phyloP scores from a whole-genome alignment of 139 green algal species.

The Chlorella sp. region DNA sequence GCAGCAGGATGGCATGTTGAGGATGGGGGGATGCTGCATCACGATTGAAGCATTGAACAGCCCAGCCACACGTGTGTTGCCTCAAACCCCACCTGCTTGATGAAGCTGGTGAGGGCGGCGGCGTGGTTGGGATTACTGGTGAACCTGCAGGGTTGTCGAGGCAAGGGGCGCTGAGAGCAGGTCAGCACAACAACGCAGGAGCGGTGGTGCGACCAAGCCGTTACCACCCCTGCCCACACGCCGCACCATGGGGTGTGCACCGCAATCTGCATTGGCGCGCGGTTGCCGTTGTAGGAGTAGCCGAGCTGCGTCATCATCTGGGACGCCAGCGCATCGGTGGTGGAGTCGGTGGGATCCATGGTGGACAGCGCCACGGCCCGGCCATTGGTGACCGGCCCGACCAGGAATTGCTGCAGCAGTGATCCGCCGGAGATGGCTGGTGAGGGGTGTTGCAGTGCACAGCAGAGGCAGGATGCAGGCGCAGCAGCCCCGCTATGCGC shows the following conservation, averaged over 20 bases:
- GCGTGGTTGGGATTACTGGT: not conserved
- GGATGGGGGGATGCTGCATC: not conserved
- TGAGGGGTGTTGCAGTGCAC: no score
- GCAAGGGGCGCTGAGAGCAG: not conserved
- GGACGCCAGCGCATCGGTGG: not conserved
- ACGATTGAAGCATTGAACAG: not conserved
- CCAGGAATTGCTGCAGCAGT: no score
- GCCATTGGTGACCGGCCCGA: not conserved
- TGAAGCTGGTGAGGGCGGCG: not conserved
- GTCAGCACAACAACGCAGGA: no score
- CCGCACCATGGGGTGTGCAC: constrained; percentile 2
- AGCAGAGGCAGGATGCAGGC: no score
- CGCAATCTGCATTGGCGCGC: not conserved
- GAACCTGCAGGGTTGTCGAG: not conserved
- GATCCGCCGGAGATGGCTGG: no score
- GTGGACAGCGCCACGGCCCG: not conserved
- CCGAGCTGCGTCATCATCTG: constrained; percentile 5
- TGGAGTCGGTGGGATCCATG: not conserved
- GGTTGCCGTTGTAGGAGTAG: not conserved
- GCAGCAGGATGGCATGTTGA: not conserved
- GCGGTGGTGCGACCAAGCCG: no score
- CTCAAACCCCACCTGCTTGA: not conserved
- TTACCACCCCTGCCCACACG: no score
- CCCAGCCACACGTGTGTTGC: not conserved
- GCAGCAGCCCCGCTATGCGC: no score